A percentile compares a stretch with the other conserved stretches of the same genome.
Evolutionary conservation across 2,329 filamentous ascomycete species (phyloP).

Genomic region (Neonectria hederae): DNA sequence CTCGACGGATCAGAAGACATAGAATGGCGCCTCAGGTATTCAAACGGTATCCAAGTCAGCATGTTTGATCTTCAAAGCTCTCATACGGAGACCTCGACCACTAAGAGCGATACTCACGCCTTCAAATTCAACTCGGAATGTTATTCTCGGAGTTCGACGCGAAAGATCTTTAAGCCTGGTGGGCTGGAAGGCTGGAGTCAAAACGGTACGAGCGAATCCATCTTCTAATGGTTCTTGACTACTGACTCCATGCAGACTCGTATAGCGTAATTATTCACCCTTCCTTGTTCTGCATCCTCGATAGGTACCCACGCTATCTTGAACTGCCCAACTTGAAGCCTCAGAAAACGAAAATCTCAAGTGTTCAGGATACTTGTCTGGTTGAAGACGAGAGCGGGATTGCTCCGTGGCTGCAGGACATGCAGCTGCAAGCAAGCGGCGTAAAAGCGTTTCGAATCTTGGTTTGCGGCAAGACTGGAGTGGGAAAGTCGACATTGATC

Average conservation of each 20-base stretch:
- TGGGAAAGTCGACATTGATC: conserved; percentile 41
- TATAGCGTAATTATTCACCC: conserved; percentile 37
- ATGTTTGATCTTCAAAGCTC: conserved; percentile 41
- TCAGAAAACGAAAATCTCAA: conserved; percentile 32
- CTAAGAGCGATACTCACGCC: conserved; percentile 19
- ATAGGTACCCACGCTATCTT: conserved; percentile 34
- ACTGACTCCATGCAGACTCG: conserved; percentile 4
- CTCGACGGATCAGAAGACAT: conserved; percentile 39
- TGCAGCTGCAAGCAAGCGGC: conserved; percentile 37
- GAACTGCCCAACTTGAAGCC: conserved; percentile 32
- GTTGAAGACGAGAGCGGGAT: conserved; percentile 17
- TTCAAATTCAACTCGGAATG: conserved; percentile 34
- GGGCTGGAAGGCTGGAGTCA: conserved; percentile 33
- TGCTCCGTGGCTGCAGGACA: conserved; percentile 36
- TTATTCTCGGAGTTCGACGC: conserved; percentile 25
- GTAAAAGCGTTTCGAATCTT: conserved; percentile 40
- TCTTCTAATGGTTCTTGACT: too few relatives aligned
- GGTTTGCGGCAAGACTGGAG: conserved; percentile 39
- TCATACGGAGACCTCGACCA: conserved; percentile 19
- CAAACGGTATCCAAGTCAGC: conserved; percentile 32
- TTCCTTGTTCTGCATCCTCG: conserved; percentile 37
- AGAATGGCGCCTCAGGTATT: conserved; percentile 35
- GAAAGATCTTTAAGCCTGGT: conserved; percentile 26
- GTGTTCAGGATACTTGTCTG: conserved; percentile 33
- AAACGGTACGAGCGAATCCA: conserved; percentile 8